phyloP scores from a whole-genome alignment of 2,329 filamentous ascomycete species.

The Fusarium tuaranense region DNA sequence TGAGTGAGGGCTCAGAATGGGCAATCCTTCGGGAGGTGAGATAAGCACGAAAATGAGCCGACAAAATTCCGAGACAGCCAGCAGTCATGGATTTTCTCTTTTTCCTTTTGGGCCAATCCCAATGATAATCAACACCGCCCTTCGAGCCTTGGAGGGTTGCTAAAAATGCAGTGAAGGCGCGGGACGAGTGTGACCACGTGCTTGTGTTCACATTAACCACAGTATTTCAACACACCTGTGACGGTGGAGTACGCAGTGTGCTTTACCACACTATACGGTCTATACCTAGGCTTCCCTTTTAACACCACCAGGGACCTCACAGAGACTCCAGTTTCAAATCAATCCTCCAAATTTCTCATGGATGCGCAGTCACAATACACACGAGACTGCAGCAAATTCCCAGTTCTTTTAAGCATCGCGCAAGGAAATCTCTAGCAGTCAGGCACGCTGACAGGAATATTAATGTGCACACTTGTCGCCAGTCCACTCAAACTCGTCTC shows the following conservation, averaged over 20 bases:
- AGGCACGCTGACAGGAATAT: slow-evolving; percentile 65
- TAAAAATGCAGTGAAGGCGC: neutral
- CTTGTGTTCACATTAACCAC: neutral
- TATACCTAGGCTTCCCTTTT: neutral
- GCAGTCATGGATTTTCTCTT: neutral
- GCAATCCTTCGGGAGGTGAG: neutral
- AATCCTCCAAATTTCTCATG: neutral
- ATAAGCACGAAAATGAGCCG: neutral
- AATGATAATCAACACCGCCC: neutral
- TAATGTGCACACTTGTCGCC: slow-evolving; percentile 62
- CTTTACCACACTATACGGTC: too few relatives aligned
- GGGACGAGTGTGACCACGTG: neutral
- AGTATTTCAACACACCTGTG: neutral
- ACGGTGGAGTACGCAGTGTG: too few relatives aligned
- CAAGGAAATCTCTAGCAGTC: slow-evolving; percentile 52
- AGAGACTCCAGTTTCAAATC: neutral
- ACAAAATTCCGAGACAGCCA: neutral
- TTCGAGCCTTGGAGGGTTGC: neutral
- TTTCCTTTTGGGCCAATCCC: neutral
- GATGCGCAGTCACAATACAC: neutral
- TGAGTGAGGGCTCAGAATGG: neutral
- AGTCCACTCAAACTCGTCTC: slow-evolving; percentile 63
- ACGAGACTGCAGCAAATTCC: slow-evolving; percentile 7
- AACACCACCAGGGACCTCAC: too few relatives aligned
- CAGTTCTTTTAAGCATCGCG: slow-evolving; percentile 19